Evolutionary conservation across 78 protist species (phyloP).

Genomic region (Dictyostelium firmibasis): DNA sequence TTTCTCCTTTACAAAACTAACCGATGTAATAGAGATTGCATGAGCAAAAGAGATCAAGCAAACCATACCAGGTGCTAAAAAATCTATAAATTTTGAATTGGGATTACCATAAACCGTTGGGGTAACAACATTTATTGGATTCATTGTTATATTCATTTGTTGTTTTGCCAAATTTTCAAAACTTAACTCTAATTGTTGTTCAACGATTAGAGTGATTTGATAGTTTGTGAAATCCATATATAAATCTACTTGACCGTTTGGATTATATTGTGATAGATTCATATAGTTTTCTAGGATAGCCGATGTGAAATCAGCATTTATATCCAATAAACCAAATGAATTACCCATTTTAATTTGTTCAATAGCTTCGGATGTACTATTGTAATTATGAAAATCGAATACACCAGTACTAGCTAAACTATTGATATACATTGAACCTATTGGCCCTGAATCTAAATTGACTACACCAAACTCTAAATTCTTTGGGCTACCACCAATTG

Average conservation of each 20-base stretch:
- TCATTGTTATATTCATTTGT: neutral
- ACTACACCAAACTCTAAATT: constrained; percentile 36
- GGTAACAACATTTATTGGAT: neutral
- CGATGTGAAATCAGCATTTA: constrained; percentile 10
- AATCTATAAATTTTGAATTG: constrained; percentile 28
- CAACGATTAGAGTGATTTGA: constrained; percentile 23
- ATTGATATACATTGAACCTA: neutral
- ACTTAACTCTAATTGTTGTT: neutral
- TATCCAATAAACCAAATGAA: neutral
- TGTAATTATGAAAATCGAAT: neutral
- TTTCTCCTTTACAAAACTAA: constrained; percentile 40
- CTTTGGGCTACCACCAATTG: constrained; percentile 61
- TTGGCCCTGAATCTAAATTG: constrained; percentile 35
- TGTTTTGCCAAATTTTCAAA: neutral
- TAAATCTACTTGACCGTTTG: neutral
- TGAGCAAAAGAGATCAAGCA: constrained; percentile 38
- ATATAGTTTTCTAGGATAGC: neutral
- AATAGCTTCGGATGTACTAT: neutral
- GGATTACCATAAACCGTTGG: constrained; percentile 64
- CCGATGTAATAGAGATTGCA: constrained; percentile 23
- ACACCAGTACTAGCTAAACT: neutral
- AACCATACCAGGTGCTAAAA: constrained; percentile 79
- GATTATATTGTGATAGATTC: neutral
- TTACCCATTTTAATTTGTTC: constrained; percentile 17
- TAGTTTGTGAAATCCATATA: constrained; percentile 49